Conservation (phyloP, 441 rosid genomes). For the Gossypium aridum region DNA sequence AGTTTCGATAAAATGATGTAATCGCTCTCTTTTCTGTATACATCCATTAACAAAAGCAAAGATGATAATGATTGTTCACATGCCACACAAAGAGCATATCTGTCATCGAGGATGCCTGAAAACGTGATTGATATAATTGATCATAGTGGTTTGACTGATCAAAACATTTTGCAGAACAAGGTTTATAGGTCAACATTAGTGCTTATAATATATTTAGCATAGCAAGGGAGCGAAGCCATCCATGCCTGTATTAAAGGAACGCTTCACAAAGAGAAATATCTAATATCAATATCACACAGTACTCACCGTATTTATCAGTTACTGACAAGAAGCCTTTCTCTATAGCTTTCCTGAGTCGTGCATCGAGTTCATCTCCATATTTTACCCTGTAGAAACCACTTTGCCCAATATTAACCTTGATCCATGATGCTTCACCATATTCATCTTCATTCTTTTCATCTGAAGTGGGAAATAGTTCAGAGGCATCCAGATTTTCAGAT, state of each 20-base stretch:
- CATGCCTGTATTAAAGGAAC: background rate
- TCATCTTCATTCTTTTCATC: conserved; percentile 12
- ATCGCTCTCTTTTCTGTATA: conserved; percentile 68
- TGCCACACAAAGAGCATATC: conserved; percentile 89
- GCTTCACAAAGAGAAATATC: background rate
- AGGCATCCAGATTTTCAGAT: conserved; percentile 40
- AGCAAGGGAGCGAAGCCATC: background rate
- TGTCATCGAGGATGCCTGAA: conserved; percentile 85
- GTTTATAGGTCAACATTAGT: background rate
- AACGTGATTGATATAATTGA: conserved; percentile 2
- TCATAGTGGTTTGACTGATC: background rate
- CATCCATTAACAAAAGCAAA: conserved; percentile 67
- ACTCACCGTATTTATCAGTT: conserved; percentile 73
- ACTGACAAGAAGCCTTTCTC: conserved; percentile 51
- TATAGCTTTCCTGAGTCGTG: conserved; percentile 65
- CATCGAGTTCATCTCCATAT: conserved; percentile 68
- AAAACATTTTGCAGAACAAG: background rate
- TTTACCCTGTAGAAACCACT: conserved; percentile 91
- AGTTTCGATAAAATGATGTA: background rate
- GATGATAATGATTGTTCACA: conserved; percentile 71
- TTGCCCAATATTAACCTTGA: conserved; percentile 76
- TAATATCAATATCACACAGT: background rate
- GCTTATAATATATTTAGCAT: background rate
- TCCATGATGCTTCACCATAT: conserved; percentile 35
- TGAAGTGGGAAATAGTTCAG: background rate